Evolutionary conservation across 768 basidiomycete species (phyloP), one percentile per base, ranked within the genome.

Genomic region (Crucibulum laeve): DNA sequence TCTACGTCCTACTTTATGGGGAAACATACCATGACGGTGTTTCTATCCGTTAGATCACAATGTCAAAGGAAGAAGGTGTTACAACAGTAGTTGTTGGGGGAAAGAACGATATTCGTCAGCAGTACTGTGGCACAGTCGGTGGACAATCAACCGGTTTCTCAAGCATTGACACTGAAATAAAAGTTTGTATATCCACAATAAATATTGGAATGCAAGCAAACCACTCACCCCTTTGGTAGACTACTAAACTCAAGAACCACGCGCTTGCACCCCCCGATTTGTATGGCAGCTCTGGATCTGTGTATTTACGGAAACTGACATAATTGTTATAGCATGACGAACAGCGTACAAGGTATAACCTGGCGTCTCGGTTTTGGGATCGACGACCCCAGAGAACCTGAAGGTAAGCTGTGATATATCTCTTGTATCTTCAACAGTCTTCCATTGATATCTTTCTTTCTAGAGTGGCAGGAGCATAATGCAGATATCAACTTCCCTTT

Each of bases 301-400:
- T 19, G 8, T 18, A 6, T 35, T 8, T 10, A 42, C 23, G 18
- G 4, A 34, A 13, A 38, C 11, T 25, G n/a, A 19, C 47, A 24
- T n/a, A 10, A 35, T 40, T 34, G 17, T 44, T 19, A 45, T 42
- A 79, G 77, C 49, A 44, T 73, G 48, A 74, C 73, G 14, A 79
- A 79, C 53, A 74, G 73, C 44, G 59, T 79, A n/a, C 76, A 77
- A 58, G 79, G 79, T 21, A 74, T 82, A 34, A 81, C 81, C 23
- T 83, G 79, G 78, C 62, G 81, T 44, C 65, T 82, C n/a, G 80
- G 70, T 3, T 80, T 78, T 54, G 80, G 80, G 3, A 63, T 82
- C 26, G 60, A 75, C 37, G 60, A 79, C 49, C 65, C 75, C 4
- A 52, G 58, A 13, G 60, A 73, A 57, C 80, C 80, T 3, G 81